phyloP scores from a whole-genome alignment of 139 green algal species.

The Zygnema cylindricum region DNA sequence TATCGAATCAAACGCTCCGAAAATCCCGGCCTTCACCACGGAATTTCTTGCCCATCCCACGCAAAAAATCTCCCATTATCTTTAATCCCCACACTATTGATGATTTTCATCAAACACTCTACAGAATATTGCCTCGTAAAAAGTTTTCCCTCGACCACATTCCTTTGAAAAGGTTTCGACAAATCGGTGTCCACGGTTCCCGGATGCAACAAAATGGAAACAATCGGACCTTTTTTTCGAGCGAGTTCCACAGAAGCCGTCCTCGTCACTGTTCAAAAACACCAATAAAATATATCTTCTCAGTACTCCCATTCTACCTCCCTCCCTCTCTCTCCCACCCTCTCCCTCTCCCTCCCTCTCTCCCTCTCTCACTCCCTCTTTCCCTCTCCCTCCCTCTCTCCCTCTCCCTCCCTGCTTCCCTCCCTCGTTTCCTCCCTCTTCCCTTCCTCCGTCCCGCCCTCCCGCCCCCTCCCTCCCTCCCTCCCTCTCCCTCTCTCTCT shows the following conservation, averaged over 20 bases:
- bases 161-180: slow-evolving; percentile 76
- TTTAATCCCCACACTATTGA: slow-evolving; percentile 64
- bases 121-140: slow-evolving; percentile 73
- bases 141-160: slow-evolving; percentile 73
- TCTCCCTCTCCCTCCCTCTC: no score
- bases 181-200: slow-evolving; percentile 76
- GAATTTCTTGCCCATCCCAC: slow-evolving; percentile 76
- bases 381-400: no score
- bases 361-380: no score
- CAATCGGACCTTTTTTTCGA: slow-evolving; percentile 42
- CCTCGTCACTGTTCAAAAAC: not conserved
- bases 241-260: slow-evolving; percentile 36
- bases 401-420: no score
- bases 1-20: no score
- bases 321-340: no score
- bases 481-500: no score
- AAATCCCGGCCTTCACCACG: no score
- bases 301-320: not conserved
- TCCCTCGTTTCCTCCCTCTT: no score
- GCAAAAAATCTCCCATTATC: slow-evolving; percentile 76
- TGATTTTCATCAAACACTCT: slow-evolving; percentile 75
- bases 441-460: no score
- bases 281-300: not conserved
- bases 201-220: slow-evolving; percentile 43
- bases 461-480: no score